phyloP scores from a whole-genome alignment of 2,329 filamentous ascomycete genomes.

The Curvularia sp. region DNA sequence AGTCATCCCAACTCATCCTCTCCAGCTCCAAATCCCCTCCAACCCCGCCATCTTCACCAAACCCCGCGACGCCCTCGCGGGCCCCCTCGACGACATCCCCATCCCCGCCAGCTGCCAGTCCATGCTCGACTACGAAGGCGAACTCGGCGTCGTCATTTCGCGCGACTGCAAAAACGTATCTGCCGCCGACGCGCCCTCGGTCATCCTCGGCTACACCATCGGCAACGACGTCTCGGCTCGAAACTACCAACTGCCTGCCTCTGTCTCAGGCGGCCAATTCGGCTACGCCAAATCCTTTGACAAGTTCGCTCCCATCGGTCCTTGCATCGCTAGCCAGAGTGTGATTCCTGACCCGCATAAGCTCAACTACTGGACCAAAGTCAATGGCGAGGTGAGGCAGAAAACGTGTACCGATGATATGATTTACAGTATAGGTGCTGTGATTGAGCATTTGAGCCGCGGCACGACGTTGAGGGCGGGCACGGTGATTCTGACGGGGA shows the following conservation, averaged over 20 bases:
- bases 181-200: conserved; percentile 63
- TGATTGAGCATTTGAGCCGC: conserved; percentile 54
- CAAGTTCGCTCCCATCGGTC: conserved; percentile 55
- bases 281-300: conserved; percentile 56
- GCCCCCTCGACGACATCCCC: conserved; percentile 40
- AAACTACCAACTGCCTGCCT: conserved; percentile 56
- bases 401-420: conserved; percentile 55
- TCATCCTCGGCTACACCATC: conserved; percentile 69
- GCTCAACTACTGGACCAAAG: conserved; percentile 48
- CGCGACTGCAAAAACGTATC: conserved; percentile 49
- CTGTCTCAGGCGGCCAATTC: conserved; percentile 47
- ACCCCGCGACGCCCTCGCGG: conserved; percentile 45
- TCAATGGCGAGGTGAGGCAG: conserved; percentile 56
- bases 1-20: no score
- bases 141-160: conserved; percentile 46
- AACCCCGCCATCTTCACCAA: conserved; percentile 49
- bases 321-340: conserved; percentile 46
- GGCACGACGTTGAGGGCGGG: conserved; percentile 57
- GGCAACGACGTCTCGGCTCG: conserved; percentile 70
- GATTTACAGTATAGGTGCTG: conserved; percentile 54
- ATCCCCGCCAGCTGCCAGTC: conserved; percentile 44
- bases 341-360: conserved; percentile 45
- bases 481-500: conserved; percentile 60
- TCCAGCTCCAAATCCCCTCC: conserved; percentile 40
- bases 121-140: conserved; percentile 49